Base-by-base conservation (phyloP, 2,329 filamentous ascomycete species). In the Juglanconis juglandina region DNA sequence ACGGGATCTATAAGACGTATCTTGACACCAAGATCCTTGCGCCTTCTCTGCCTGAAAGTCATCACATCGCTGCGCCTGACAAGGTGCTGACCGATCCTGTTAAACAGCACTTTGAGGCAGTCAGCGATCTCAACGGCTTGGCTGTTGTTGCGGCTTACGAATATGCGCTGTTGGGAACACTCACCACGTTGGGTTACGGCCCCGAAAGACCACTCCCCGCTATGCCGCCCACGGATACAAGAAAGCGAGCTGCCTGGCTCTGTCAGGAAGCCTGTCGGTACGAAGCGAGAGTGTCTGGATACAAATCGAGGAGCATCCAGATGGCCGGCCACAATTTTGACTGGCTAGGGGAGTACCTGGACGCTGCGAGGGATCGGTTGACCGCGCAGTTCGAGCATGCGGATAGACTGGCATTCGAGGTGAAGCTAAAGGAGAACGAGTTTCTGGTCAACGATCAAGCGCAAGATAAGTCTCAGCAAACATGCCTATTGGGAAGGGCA, bases 1-100 rank as follows among this genome's bases (percentile, higher is more conserved):
- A 66, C 46, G 50, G 32, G 4, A 53, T 68, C 32, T 32, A 69
- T 13, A 48, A 60, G 1, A 52, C 49, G 3, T 56, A 68, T 17
- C 30, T 72, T 5, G 30, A 24, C 8, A 61, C 69, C 35, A 51
- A 47, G 14, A 30, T 60, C 5, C 1, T 69, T 1, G 62, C 59
- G 1, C 17, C 39, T 5, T 50, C 41, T 4, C 41, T 64, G 0
- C 61, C 65, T 2, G 42, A 39, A 32, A 32, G 24, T 2, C 32
- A 63, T 24, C 58, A 66, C 5, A 71, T 72, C 30, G 47, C 57
- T 7, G 53, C 53, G 6, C 64, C 62, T 2, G 62, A 63, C 17
- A 64, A 60, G n/a, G 50, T 59, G 14, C 54, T 61, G 11, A 63
- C 62, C 11, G 47, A 64, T 39, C 30, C 30, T 8, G 13, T 30